Conservation (phyloP, 192 early-diverging fungal genomes). For the Entomortierella parvispora region DNA sequence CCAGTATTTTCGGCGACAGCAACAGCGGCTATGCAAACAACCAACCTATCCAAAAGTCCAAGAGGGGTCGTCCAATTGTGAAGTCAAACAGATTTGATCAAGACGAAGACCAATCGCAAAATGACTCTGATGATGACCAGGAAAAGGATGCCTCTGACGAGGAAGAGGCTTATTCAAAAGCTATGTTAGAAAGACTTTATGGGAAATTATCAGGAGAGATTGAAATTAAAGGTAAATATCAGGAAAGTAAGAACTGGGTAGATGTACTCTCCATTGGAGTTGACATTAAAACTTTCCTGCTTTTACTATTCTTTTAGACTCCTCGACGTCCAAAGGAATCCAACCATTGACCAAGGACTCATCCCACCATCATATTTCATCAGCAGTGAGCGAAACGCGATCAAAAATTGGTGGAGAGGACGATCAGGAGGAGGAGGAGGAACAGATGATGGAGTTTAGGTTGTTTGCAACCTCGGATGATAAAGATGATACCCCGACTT, state of each 20-base stretch:
- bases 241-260: too few species aligned
- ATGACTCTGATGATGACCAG: background rate
- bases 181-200: constrained; percentile 30
- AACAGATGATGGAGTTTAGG: constrained; percentile 30
- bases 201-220: constrained; percentile 30
- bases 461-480: constrained; percentile 22
- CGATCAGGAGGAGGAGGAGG: constrained; percentile 9
- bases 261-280: too few species aligned
- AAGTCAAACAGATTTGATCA: background rate
- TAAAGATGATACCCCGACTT: constrained; percentile 35
- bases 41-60: background rate
- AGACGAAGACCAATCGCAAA: background rate
- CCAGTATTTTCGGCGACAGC: constrained; percentile 29
- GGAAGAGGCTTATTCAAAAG: constrained; percentile 15
- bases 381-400: background rate
- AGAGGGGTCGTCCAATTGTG: too few species aligned
- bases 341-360: too few species aligned
- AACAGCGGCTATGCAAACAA: background rate
- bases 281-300: too few species aligned
- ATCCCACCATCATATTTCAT: too few species aligned
- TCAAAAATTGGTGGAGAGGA: background rate
- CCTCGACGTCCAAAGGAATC: too few species aligned
- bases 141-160: constrained; percentile 16
- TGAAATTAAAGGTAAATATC: constrained; percentile 36
- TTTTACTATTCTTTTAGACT: too few species aligned